Conservation (phyloP, 441 rosid species). For the Dalechampia spathulata region DNA sequence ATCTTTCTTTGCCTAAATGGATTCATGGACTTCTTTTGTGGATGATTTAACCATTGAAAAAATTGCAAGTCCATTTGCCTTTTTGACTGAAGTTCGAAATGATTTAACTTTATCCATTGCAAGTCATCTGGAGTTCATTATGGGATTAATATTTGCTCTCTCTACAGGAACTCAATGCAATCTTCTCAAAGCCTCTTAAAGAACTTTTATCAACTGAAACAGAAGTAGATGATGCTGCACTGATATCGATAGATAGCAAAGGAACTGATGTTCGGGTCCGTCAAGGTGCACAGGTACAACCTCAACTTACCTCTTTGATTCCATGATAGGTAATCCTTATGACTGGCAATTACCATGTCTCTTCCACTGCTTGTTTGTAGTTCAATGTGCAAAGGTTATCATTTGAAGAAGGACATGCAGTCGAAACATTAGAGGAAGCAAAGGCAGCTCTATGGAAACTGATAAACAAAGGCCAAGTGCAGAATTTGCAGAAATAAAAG, state of each 20-base stretch:
- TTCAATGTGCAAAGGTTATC: constrained; percentile 82
- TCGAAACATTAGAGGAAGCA: constrained; percentile 87
- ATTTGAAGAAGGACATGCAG: constrained; percentile 71
- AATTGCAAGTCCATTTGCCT: no score
- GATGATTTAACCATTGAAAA: not conserved
- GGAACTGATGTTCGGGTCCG: constrained; percentile 87
- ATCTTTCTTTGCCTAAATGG: not conserved
- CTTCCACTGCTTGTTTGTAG: constrained; percentile 26
- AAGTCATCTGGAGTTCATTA: no score
- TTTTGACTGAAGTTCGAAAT: no score
- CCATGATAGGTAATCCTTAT: not conserved
- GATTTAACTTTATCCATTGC: no score
- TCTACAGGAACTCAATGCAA: constrained; percentile 65
- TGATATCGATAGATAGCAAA: constrained; percentile 93
- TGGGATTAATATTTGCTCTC: constrained; percentile 7
- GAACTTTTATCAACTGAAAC: constrained; percentile 51
- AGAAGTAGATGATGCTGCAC: constrained; percentile 89
- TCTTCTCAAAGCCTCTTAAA: constrained; percentile 75
- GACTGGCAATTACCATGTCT: not conserved
- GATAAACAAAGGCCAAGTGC: constrained; percentile 52
- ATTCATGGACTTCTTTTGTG: not conserved
- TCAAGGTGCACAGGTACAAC: constrained; percentile 85
- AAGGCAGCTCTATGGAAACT: constrained; percentile 71
- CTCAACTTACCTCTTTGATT: not conserved
- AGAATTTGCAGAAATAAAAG: constrained; percentile 45